Evolutionary conservation across 768 basidiomycete genomes (phyloP).

Genomic region (Terana coerulea): DNA sequence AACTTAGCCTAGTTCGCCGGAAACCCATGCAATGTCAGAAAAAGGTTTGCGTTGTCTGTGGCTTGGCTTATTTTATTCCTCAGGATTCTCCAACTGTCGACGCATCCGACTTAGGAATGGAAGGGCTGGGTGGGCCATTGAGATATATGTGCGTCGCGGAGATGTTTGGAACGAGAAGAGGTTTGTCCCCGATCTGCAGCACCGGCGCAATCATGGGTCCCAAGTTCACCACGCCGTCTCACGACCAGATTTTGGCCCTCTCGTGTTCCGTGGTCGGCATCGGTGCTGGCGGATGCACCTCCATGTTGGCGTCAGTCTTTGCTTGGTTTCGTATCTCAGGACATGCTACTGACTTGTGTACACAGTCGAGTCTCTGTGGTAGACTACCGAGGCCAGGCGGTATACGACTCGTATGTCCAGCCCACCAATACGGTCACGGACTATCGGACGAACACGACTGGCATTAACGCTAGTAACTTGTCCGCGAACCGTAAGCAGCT

Average conservation of each 20-base stretch:
- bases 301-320: slow-evolving; percentile 71
- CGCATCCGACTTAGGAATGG: too few species aligned
- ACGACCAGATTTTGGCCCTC: slow-evolving; percentile 52
- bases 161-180: not conserved
- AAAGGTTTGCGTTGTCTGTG: too few species aligned
- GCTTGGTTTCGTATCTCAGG: not conserved
- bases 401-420: slow-evolving; percentile 63
- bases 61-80: too few species aligned
- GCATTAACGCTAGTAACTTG: slow-evolving; percentile 42
- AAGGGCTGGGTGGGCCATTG: not conserved
- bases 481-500: slow-evolving; percentile 30
- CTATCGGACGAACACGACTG: slow-evolving; percentile 66
- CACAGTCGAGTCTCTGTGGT: slow-evolving; percentile 40
- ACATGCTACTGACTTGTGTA: not conserved
- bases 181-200: not conserved
- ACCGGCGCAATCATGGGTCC: not conserved
- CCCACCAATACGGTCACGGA: slow-evolving; percentile 70
- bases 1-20: too few species aligned
- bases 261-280: slow-evolving; percentile 63
- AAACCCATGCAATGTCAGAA: too few species aligned
- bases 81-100: too few species aligned
- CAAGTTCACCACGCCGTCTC: slow-evolving; percentile 22
- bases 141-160: slow-evolving; percentile 1
- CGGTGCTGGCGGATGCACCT: slow-evolving; percentile 76
- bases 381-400: slow-evolving; percentile 42